Evolutionary conservation across 805 yeast species (phyloP).

Genomic region (Ogataea pini): DNA sequence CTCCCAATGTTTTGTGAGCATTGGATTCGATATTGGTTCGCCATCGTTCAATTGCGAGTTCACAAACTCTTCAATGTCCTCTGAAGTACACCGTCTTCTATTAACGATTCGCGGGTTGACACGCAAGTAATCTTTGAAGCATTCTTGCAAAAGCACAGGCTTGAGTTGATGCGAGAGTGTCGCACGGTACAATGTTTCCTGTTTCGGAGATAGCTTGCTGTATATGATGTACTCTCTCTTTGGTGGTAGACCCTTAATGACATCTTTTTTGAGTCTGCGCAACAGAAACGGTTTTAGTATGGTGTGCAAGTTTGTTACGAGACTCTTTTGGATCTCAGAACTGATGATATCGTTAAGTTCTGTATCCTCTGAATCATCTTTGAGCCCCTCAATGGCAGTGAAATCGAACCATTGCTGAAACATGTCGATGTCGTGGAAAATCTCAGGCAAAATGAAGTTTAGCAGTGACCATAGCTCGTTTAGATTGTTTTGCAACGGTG

Average conservation of each 20-base stretch:
- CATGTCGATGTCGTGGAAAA: conserved; percentile 83
- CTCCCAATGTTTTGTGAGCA: conserved; percentile 26
- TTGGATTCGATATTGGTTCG: conserved; percentile 10
- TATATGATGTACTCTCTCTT: conserved; percentile 87
- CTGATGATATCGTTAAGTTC: conserved; percentile 55
- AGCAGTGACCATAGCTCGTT: conserved; percentile 90
- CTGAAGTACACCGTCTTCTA: conserved; percentile 18
- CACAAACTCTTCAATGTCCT: conserved; percentile 45
- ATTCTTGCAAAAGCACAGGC: conserved; percentile 44
- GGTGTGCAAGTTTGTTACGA: conserved; percentile 79
- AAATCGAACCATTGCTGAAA: conserved; percentile 96
- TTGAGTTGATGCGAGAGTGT: conserved; percentile 49
- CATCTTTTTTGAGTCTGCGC: conserved; percentile 77
- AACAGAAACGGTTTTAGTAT: conserved; percentile 86
- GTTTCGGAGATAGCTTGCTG: conserved; percentile 63
- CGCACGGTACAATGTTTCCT: conserved; percentile 49
- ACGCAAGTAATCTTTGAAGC: conserved; percentile 52
- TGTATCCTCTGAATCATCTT: conserved; percentile 25
- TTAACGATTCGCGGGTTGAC: conserved; percentile 35
- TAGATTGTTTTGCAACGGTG: conserved; percentile 90
- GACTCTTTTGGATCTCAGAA: conserved; percentile 54
- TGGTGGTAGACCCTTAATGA: conserved; percentile 71
- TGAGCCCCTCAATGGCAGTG: conserved; percentile 50
- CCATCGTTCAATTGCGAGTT: conserved; percentile 22
- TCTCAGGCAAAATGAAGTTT: conserved; percentile 89